Evolutionary conservation across 495 filamentous ascomycete species (phyloP), one percentile per base, ranked within the genome.

Genomic region (Cryomyces antarcticus): DNA sequence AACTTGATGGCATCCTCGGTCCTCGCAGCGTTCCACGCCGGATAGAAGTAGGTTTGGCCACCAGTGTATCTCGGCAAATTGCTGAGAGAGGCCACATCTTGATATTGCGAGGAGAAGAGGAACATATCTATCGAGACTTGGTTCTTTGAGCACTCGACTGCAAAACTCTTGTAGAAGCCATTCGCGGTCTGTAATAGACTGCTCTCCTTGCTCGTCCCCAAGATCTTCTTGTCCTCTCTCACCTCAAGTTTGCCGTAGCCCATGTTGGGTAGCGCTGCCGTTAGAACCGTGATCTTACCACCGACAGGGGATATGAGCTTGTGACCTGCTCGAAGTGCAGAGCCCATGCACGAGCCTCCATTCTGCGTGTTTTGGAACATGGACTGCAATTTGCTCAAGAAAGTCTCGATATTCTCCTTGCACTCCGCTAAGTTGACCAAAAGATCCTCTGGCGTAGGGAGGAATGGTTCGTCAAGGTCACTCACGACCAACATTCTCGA

Each of bases 121-220:
- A 97, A 97, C 89, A 97, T 97, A 61, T 97, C 89, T 53, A 96
- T 82, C 0, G 88, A 96, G 6, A 97, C 88, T 57, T 97, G 89
- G 46, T 87, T 87, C 63, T 97, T 97, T 37, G 88, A 95, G 59
- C 89, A 97, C 56, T 97, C 89, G 5, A 97, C 92, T 2, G 89
- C 89, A 57, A 97, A 97, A 55, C 83, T 93, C 67, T 97, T 97
- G 71, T 97, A 97, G 60, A 97, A 97, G 49, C 81, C 80, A 63
- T 80, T 93, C 9, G 71, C 82, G 0, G 92, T 96, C 56, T 95
- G 88, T 39, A 97, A 66, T 30, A 97, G 68, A 42, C 66, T 65
- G 50, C 71, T 82, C 55, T 97, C 89, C 60, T 94, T 94, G 56
- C 73, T 84, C 3, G 89, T 97, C 45, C 89, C 89, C 5, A 97